Percentiles rank a stretch among this genome's conserved stretches.
These are phyloP conservation scores for Yarrowia sp. DNA, from an alignment of 805 yeast species.

Conservation along the genomic window DNA sequence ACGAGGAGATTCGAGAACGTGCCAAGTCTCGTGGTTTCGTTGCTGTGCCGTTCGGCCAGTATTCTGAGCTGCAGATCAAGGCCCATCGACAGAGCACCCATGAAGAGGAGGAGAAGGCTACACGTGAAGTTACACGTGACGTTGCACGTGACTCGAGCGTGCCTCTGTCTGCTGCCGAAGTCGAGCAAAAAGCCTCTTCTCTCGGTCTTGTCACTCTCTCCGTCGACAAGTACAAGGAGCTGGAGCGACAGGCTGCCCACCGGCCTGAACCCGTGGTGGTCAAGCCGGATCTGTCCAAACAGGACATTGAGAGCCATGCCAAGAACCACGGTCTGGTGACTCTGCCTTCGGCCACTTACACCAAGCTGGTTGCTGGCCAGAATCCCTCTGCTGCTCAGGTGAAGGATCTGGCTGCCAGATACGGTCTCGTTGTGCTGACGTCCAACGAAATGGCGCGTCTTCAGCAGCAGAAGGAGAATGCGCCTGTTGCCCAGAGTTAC, in stretches of 20 bases:
- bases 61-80: constrained; percentile 28
- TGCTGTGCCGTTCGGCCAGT: constrained; percentile 30
- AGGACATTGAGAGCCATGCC: constrained; percentile 29
- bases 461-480: neutral
- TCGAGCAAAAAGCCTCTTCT: constrained; percentile 25
- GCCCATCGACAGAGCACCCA: constrained; percentile 25
- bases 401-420: neutral
- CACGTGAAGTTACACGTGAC: neutral
- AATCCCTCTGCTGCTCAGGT: constrained; percentile 15
- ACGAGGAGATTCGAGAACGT: constrained; percentile 14
- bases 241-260: constrained; percentile 24
- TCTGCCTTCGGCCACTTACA: constrained; percentile 37
- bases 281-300: constrained; percentile 3
- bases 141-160: neutral
- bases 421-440: constrained; percentile 1
- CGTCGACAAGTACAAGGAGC: constrained; percentile 25
- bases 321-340: constrained; percentile 33
- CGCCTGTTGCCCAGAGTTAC: neutral
- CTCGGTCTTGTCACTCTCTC: constrained; percentile 29
- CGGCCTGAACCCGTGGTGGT: constrained; percentile 7
- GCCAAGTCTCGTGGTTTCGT: constrained; percentile 18
- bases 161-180: constrained; percentile 23
- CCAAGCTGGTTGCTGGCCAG: constrained; percentile 21
- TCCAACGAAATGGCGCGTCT: neutral
- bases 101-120: neutral